A percentile compares a stretch with the other conserved stretches of the same genome.
These are phyloP conservation scores for Begonia fuchsioides DNA, from an alignment of 306 rosid genomes.

Conservation along the genomic window DNA sequence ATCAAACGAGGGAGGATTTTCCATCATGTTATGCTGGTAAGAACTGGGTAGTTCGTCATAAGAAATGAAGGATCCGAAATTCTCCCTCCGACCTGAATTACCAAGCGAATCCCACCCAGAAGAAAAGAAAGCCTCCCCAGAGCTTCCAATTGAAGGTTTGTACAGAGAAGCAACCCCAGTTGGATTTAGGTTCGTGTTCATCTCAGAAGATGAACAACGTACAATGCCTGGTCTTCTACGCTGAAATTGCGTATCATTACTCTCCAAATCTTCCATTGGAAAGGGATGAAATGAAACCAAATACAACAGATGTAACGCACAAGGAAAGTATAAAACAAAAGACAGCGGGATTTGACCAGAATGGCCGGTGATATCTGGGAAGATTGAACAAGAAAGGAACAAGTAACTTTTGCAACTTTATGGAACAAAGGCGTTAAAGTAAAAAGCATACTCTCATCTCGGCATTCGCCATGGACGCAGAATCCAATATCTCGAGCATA, in stretches of 20 bases:
- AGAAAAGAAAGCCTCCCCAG: slow-evolving; percentile 37
- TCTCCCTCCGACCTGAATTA: slow-evolving; percentile 55
- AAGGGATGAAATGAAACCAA: slow-evolving; percentile 3
- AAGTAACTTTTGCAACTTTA: slow-evolving; percentile 76
- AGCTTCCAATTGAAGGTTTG: slow-evolving; percentile 35
- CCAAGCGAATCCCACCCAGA: slow-evolving; percentile 81
- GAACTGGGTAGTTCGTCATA: slow-evolving; percentile 44
- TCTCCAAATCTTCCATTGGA: slow-evolving; percentile 49
- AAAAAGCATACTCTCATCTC: slow-evolving; percentile 46
- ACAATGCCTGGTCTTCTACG: slow-evolving; percentile 34
- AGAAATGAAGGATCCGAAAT: slow-evolving; percentile 59
- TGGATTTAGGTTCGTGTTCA: slow-evolving; percentile 20
- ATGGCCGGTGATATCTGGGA: slow-evolving; percentile 60
- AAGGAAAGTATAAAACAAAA: slow-evolving; percentile 31
- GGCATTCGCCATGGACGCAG: slow-evolving; percentile 28
- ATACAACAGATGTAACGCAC: slow-evolving; percentile 5
- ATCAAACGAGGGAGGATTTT: slow-evolving; percentile 34
- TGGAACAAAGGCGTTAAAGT: slow-evolving; percentile 51
- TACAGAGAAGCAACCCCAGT: slow-evolving; percentile 36
- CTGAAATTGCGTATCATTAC: slow-evolving; percentile 45
- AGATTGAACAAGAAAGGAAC: slow-evolving; percentile 67
- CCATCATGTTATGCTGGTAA: slow-evolving; percentile 38
- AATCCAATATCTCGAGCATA: slow-evolving; percentile 35
- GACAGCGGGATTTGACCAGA: slow-evolving; percentile 65
- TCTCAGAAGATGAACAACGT: slow-evolving; percentile 36